Conservation (phyloP, 2,329 filamentous ascomycete genomes). For the Xylariaceae sp. region DNA sequence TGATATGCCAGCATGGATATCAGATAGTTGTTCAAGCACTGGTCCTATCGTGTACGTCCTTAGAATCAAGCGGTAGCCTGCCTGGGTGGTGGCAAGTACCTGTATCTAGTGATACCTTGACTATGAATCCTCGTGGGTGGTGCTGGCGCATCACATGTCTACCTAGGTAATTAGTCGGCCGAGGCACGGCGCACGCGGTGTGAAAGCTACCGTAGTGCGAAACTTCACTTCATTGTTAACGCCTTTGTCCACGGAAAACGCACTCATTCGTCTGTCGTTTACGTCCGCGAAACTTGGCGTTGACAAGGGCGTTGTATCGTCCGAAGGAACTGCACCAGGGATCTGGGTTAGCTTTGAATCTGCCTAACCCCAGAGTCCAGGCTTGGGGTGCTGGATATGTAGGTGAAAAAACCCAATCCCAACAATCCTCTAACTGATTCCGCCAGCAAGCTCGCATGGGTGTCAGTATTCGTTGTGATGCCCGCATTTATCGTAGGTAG, state of each 20-base stretch:
- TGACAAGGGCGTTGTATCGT: neutral
- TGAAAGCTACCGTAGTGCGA: conserved; percentile 51
- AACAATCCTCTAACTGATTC: neutral
- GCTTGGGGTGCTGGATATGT: neutral
- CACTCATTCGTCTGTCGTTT: conserved; percentile 29
- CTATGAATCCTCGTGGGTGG: conserved; percentile 47
- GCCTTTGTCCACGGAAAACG: conserved; percentile 40
- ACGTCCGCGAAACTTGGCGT: conserved; percentile 49
- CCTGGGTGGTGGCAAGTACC: conserved; percentile 51
- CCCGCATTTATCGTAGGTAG: neutral
- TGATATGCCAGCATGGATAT: neutral
- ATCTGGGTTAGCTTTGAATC: neutral
- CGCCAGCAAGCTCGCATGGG: neutral
- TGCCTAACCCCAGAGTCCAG: too few species aligned
- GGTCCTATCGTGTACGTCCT: neutral
- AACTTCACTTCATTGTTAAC: conserved; percentile 44
- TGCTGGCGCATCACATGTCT: conserved; percentile 28
- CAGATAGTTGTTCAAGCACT: neutral
- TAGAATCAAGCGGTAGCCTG: conserved; percentile 29
- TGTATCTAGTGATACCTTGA: conserved; percentile 50
- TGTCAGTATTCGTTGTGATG: neutral
- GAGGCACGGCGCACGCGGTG: conserved; percentile 48
- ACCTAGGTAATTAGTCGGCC: conserved; percentile 36
- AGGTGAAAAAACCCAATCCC: neutral
- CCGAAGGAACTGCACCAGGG: neutral